Evolutionary conservation across 768 basidiomycete species (phyloP), one percentile per base, ranked within the genome.

Genomic region (Scleroderma citrinum): DNA sequence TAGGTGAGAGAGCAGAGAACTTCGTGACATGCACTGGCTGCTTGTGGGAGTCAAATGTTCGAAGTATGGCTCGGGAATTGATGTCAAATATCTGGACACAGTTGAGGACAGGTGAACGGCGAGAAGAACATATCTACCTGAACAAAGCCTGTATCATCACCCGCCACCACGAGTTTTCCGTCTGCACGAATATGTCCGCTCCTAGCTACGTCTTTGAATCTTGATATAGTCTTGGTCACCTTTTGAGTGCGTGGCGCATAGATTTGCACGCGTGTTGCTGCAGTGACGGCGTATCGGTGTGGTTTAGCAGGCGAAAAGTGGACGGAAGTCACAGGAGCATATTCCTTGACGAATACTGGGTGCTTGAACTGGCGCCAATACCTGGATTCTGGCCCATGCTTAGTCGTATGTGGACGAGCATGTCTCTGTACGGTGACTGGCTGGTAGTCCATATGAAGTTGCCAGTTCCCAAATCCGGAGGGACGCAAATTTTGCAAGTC

Each of bases 191-290:
- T 92, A 58, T 80, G 78, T 3, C 87, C 96, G 57, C 87, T 86
- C 50, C 93, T 75, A 1, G 95, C 93, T 31, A 94, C 85, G 61
- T 98, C 96, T 66, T 96, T 97, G 73, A 99, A 99, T 34, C 96
- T 76, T 24, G 94, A 87, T 49, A 99, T 92, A 2, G 91, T 95
- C 76, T 98, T 98, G 14, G 85, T 89, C 47, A 97, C 82, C 68
- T 93, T 94, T 69, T 97, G 94, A 3, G 95, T 98, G 46, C 92
- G 84, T 13, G 94, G 92, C 3, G 92, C 90, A 69, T 97, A 97
- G 62, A 98, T 87, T 68, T 98, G 90, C 1, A 99, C 83, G 55
- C 94, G 76, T 1, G 93, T 88, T 0, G 92, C 92, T 2, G 93
- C 89, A 23, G 94, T 96, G 48, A 98, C 93, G 21, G 93, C 95